Evolutionary conservation across 345 rosid species (phyloP).

Genomic region (Citrus hindsii): DNA sequence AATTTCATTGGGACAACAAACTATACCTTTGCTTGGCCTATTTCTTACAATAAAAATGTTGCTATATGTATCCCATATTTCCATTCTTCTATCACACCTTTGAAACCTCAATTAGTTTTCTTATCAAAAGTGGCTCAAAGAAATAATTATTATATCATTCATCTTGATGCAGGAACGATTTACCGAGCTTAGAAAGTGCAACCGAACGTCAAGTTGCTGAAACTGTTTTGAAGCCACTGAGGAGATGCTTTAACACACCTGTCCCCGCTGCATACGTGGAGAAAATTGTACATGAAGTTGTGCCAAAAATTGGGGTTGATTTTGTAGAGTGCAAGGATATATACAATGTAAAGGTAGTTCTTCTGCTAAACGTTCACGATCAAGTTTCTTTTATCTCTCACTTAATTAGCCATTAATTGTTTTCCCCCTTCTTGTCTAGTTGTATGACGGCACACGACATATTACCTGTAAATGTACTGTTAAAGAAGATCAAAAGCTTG

Average conservation of each 20-base stretch:
- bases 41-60: neutral
- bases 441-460: slow-evolving; percentile 9
- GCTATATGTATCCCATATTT: neutral
- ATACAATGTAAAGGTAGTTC: slow-evolving; percentile 15
- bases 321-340: neutral
- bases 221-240: slow-evolving; percentile 5
- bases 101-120: neutral
- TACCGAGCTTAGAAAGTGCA: neutral
- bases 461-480: slow-evolving; percentile 40
- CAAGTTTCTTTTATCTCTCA: neutral
- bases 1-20: neutral
- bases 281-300: neutral
- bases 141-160: neutral
- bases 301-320: slow-evolving; percentile 2
- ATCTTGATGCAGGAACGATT: slow-evolving; percentile 8
- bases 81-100: neutral
- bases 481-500: slow-evolving; percentile 22
- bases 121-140: neutral
- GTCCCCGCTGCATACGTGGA: slow-evolving; percentile 14
- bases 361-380: neutral
- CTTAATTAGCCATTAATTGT: neutral
- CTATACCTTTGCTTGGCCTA: neutral
- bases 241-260: slow-evolving; percentile 1
- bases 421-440: neutral
- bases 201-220: neutral